These are phyloP conservation scores for Populus alba DNA, from an alignment of 345 rosid species.

Conservation along the genomic window DNA sequence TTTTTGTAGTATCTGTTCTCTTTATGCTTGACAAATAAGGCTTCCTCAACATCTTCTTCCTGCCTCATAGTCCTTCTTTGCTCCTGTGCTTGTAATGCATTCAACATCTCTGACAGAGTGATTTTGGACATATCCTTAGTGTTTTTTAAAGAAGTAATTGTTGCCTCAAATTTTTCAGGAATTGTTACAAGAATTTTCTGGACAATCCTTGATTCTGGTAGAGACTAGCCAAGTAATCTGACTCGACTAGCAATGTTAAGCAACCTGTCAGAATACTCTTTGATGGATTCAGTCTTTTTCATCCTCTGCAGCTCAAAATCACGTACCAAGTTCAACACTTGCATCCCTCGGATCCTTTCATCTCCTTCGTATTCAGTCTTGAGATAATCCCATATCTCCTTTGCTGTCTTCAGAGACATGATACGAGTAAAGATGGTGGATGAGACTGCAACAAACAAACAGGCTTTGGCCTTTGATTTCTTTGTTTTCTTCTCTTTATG, in stretches of 20 bases:
- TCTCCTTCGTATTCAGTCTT: neutral
- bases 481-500: neutral
- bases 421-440: neutral
- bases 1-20: neutral
- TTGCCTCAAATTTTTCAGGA: neutral
- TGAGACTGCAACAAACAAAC: too few species aligned
- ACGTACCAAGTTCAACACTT: neutral
- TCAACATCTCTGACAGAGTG: neutral
- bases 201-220: neutral
- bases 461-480: neutral
- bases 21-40: neutral
- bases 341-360: neutral
- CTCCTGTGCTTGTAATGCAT: neutral
- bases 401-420: neutral
- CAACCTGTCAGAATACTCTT: neutral
- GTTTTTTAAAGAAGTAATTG: neutral
- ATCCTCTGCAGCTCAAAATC: neutral
- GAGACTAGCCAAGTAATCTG: neutral
- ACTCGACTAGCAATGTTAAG: neutral
- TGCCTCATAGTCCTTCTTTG: neutral
- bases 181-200: neutral
- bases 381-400: neutral
- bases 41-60: neutral
- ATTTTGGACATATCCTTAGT: neutral
- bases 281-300: neutral